phyloP scores from a whole-genome alignment of 139 green algal genomes.

The Ulvella scutata region DNA sequence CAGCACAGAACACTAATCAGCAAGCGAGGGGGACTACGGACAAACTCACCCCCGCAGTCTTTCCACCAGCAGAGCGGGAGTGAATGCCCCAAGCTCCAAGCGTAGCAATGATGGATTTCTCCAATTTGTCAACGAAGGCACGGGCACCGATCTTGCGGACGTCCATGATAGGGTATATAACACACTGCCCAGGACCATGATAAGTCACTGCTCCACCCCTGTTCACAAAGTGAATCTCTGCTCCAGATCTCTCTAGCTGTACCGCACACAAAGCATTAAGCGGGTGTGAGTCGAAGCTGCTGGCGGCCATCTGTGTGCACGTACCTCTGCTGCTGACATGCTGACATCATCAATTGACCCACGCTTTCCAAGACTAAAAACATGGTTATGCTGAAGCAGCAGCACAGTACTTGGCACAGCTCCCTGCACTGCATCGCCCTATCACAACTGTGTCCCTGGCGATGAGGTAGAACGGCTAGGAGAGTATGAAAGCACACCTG shows the following conservation, averaged over 20 bases:
- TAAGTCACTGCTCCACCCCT: slow-evolving; percentile 76
- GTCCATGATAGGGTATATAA: slow-evolving; percentile 80
- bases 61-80: not conserved
- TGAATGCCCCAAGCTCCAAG: slow-evolving; percentile 29
- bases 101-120: slow-evolving; percentile 63
- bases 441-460: too few species aligned
- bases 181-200: slow-evolving; percentile 83
- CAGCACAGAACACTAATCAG: too few species aligned
- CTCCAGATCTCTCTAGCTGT: not conserved
- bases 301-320: too few species aligned
- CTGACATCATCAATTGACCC: too few species aligned
- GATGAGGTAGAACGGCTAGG: too few species aligned
- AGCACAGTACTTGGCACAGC: slow-evolving; percentile 9
- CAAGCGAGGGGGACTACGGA: too few species aligned
- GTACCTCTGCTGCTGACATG: too few species aligned
- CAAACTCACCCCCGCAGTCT: not conserved
- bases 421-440: not conserved
- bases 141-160: slow-evolving; percentile 54
- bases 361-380: slow-evolving; percentile 26
- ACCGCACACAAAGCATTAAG: too few species aligned
- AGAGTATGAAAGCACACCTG: too few species aligned
- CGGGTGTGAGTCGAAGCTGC: too few species aligned
- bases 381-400: slow-evolving; percentile 10
- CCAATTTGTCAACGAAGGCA: slow-evolving; percentile 77
- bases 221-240: not conserved